Conservation (phyloP, 1,284 basidiomycete genomes). For the Irpex lacteus region DNA sequence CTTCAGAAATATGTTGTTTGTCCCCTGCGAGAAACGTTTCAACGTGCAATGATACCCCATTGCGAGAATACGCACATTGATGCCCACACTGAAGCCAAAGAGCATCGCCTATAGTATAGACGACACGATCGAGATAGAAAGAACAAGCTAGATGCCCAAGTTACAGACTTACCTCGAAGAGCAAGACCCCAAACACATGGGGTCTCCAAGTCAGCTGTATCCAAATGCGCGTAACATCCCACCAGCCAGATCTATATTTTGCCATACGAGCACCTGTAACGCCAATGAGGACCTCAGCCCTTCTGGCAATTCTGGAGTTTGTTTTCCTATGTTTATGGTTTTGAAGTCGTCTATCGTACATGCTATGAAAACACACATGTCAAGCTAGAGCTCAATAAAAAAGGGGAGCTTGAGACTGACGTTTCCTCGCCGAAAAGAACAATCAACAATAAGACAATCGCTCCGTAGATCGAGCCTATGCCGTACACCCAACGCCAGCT, state of each 20-base stretch:
- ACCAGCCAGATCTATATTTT: conserved; percentile 57
- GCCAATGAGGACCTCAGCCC: conserved; percentile 63
- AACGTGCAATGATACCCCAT: not conserved
- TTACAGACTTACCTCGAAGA: conserved; percentile 54
- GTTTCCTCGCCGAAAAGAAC: conserved; percentile 63
- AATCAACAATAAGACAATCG: conserved; percentile 57
- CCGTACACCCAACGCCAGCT: conserved; percentile 76
- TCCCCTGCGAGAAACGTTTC: conserved; percentile 52
- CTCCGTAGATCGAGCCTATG: conserved; percentile 58
- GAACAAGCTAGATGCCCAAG: no score
- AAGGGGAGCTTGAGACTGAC: conserved; percentile 31
- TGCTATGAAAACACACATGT: conserved; percentile 32
- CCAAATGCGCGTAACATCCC: conserved; percentile 40
- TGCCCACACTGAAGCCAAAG: conserved; percentile 71
- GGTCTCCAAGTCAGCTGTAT: conserved; percentile 63
- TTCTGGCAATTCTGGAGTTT: conserved; percentile 45
- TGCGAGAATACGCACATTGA: conserved; percentile 49
- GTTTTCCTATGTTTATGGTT: conserved; percentile 36
- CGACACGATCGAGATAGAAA: no score
- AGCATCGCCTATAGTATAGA: conserved; percentile 55
- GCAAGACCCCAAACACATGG: conserved; percentile 51
- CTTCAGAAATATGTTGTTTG: conserved; percentile 68
- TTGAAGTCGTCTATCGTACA: conserved; percentile 64
- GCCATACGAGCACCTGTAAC: conserved; percentile 62
- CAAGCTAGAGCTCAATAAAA: not conserved